Evolutionary conservation across 139 green algal species (phyloP).

Genomic region (Picochlorum sp.): DNA sequence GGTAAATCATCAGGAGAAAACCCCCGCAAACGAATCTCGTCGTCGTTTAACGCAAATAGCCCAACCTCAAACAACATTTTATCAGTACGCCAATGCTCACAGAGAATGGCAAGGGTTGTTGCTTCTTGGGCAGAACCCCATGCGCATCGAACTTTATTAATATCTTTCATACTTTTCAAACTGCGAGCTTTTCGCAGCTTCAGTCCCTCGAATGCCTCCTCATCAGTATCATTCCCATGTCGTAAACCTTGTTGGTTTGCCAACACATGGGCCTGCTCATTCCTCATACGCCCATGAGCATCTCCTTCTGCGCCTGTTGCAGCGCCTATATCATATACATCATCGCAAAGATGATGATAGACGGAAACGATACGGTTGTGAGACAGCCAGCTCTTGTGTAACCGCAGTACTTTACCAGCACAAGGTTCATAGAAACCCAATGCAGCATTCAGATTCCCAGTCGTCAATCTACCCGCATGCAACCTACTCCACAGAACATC

Average conservation of each 20-base stretch:
- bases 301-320: not conserved
- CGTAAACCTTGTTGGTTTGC: not conserved
- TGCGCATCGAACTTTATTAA: slow-evolving; percentile 35
- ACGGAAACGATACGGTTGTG: slow-evolving; percentile 11
- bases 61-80: slow-evolving; percentile 33
- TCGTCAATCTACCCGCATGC: slow-evolving; percentile 52
- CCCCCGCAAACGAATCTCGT: slow-evolving; percentile 16
- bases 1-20: slow-evolving; percentile 32
- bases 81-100: not conserved
- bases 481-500: slow-evolving; percentile 39
- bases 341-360: slow-evolving; percentile 15
- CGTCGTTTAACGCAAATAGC: slow-evolving; percentile 32
- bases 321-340: not conserved
- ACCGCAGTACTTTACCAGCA: slow-evolving; percentile 24
- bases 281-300: not conserved
- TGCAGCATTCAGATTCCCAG: slow-evolving; percentile 32
- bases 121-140: slow-evolving; percentile 62
- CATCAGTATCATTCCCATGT: not conserved
- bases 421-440: slow-evolving; percentile 50
- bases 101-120: slow-evolving; percentile 34
- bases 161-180: not conserved
- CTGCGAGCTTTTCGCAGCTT: not conserved
- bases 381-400: slow-evolving; percentile 18
- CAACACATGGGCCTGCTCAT: not conserved
- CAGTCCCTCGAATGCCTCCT: not conserved